phyloP scores from a whole-genome alignment of 2,329 filamentous ascomycete genomes.

The Echinosphaeria canescens region DNA sequence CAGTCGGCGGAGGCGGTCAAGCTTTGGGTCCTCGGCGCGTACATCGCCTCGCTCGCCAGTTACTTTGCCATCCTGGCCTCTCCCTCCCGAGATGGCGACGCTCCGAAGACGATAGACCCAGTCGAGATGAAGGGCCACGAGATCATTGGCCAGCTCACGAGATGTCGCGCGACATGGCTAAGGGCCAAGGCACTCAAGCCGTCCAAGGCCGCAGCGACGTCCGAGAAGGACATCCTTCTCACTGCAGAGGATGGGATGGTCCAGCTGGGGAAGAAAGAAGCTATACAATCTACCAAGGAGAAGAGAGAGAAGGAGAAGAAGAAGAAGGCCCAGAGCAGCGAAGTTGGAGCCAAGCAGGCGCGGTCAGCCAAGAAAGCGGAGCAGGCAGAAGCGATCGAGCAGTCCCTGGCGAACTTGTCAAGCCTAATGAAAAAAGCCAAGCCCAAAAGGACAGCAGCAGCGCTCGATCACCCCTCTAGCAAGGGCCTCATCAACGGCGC shows the following conservation, averaged over 20 bases:
- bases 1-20: conserved; percentile 45
- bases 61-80: conserved; percentile 92
- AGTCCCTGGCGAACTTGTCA: conserved; percentile 47
- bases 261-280: conserved; percentile 7
- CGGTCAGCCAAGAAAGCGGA: conserved; percentile 10
- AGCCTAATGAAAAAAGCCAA: conserved; percentile 24
- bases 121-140: conserved; percentile 73
- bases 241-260: conserved; percentile 2
- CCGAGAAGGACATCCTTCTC: conserved; percentile 11
- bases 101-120: conserved; percentile 43
- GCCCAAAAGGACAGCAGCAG: neutral
- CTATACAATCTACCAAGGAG: too few species aligned
- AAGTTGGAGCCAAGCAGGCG: too few species aligned
- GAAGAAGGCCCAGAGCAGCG: conserved; percentile 14
- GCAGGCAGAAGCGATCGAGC: conserved; percentile 39
- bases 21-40: conserved; percentile 63
- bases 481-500: conserved; percentile 15
- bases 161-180: conserved; percentile 64
- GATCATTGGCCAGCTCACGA: conserved; percentile 68
- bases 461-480: conserved; percentile 1
- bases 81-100: conserved; percentile 36
- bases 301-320: conserved; percentile 17
- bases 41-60: conserved; percentile 71
- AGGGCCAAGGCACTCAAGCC: conserved; percentile 44
- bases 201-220: conserved; percentile 11